Base-by-base conservation (phyloP, 1,284 basidiomycete species). In the Cystobasidium slooffiae region DNA sequence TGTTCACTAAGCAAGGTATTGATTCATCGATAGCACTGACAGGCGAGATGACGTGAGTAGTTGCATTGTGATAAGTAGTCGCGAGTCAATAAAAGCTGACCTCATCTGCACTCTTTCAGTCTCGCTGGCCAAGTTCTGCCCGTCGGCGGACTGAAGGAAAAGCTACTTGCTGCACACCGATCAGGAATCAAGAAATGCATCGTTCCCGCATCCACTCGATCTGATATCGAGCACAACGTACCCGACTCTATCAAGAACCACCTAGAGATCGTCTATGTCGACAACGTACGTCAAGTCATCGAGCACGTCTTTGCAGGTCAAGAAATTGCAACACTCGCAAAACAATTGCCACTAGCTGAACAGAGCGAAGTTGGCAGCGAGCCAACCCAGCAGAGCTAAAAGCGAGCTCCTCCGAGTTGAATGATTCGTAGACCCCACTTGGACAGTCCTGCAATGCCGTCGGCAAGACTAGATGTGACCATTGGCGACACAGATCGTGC, bases 191-290 rank as follows among this genome's bases (percentile, higher is more conserved):
- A 86, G 70, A 92, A 89, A 79, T 87, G 95, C 47, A 88, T 95
- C 70, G 92, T 93, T 0, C 94, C 94, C 0, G 88, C 87, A 31
- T 94, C 91, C 2, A 94, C 94, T 82, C 88, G 90, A 51, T 88
- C 91, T 0, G 94, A 97, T 81, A 94, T 97, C 51, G 93, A 97
- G 83, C 93, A 94, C 84, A 97, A 97, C 81, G 94, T 81, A 0
- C 94, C 93, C 0, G 90, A 89, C 79, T 94, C 92, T 79, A 94
- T 97, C 77, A 97, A 97, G 87, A 90, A 88, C 16, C 94, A 94
- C 31, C 94, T 97, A 77, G 88, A 89, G 68, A 93, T 97, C 79
- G 91, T 96, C 74, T 97, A 93, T 80, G 94, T 96, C 64, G 93
- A 96, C 80, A 91, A 92, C 79, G 92, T 95, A 67, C 86, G 86